phyloP scores from a whole-genome alignment of 1,284 basidiomycete genomes.

The Thecaphora thlaspeos region DNA sequence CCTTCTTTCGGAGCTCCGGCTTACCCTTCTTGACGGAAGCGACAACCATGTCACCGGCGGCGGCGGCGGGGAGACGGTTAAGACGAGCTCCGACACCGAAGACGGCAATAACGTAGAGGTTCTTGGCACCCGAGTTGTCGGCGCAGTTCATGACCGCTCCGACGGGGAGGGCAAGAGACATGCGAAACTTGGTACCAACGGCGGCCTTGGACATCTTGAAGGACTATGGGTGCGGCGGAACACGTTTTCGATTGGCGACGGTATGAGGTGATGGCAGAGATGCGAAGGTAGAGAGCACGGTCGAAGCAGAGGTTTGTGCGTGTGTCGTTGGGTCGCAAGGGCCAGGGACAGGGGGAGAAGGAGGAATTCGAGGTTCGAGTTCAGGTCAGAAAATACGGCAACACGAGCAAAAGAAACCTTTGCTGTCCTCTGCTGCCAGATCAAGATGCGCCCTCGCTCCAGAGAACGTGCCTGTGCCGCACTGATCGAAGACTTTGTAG shows the following conservation, averaged over 20 bases:
- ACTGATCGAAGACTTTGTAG: too few species aligned
- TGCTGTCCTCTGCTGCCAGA: too few species aligned
- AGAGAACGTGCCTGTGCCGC: too few species aligned
- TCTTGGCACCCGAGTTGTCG: conserved; percentile 99
- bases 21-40: conserved; percentile 99
- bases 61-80: conserved; percentile 95
- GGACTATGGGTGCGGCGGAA: conserved; percentile 11
- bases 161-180: conserved; percentile 75
- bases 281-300: neutral
- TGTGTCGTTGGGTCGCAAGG: too few species aligned
- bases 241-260: neutral
- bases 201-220: conserved; percentile 56
- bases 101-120: conserved; percentile 84
- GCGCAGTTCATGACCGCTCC: conserved; percentile 99
- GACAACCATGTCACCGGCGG: conserved; percentile 98
- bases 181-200: conserved; percentile 92
- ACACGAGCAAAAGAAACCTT: too few species aligned
- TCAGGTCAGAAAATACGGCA: too few species aligned
- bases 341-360: too few species aligned
- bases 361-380: too few species aligned
- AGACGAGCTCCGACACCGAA: conserved; percentile 92
- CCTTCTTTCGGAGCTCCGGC: conserved; percentile 99
- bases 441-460: too few species aligned
- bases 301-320: too few species aligned
- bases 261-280: neutral